Base-by-base conservation (phyloP, 2,329 filamentous ascomycete genomes). In the Trematosphaeria pertusa region DNA sequence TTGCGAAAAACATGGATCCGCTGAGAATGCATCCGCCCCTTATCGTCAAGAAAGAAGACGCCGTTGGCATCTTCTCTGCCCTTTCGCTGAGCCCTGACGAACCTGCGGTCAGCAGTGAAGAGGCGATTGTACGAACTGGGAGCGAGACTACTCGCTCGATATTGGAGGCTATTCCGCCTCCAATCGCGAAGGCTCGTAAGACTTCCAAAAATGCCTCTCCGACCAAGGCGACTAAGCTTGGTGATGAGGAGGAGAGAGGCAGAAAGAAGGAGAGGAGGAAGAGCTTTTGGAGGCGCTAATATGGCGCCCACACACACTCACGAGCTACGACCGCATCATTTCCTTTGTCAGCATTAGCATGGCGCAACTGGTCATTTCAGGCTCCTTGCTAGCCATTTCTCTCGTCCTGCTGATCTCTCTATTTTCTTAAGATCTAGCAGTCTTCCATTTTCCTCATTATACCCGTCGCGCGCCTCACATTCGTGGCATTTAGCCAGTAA, bases 271-370 rank as follows among this genome's bases (percentile, higher is more conserved):
- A 48, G 12, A 38, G 33, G 31, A 46, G 44, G 24, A 48, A 24
- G 28, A 55, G 52, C 20, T 52, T 55, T 21, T 49, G 50, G 46
- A 21, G 40, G 14, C 46, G 40, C 24, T n/a, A n/a, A n/a, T n/a
- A n/a, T n/a, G n/a, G n/a, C n/a, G n/a, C n/a, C n/a, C n/a, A n/a
- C n/a, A n/a, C n/a, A n/a, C n/a, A n/a, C n/a, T n/a, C n/a, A n/a
- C n/a, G n/a, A n/a, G n/a, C n/a, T n/a, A n/a, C n/a, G n/a, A n/a
- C n/a, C n/a, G n/a, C n/a, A n/a, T n/a, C n/a, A n/a, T n/a, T n/a
- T n/a, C n/a, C n/a, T n/a, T n/a, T n/a, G n/a, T n/a, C n/a, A n/a
- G n/a, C n/a, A n/a, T n/a, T n/a, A n/a, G n/a, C n/a, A n/a, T n/a
- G n/a, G n/a, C n/a, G n/a, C n/a, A n/a, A n/a, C n/a, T n/a, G n/a